Percentiles rank a stretch among this genome's conserved stretches.
These are phyloP conservation scores for Pyrenula aspistea DNA, from an alignment of 495 filamentous ascomycete species.

Conservation along the genomic window DNA sequence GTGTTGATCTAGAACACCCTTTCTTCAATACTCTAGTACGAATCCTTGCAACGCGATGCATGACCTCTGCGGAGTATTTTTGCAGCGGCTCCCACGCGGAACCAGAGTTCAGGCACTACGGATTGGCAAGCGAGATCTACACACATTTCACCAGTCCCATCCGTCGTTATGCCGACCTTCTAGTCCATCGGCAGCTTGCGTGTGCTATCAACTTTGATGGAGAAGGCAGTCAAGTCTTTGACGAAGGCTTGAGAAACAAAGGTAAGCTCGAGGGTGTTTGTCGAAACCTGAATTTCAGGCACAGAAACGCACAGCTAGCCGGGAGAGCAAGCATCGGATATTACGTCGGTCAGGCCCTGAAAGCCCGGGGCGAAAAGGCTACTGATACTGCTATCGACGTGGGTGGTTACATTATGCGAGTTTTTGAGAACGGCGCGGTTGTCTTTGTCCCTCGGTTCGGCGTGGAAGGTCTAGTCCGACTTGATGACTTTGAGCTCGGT, in stretches of 20 bases:
- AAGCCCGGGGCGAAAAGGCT: constrained; percentile 55
- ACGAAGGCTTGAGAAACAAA: constrained; percentile 58
- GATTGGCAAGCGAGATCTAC: constrained; percentile 90
- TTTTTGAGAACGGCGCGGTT: constrained; percentile 93
- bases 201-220: constrained; percentile 87
- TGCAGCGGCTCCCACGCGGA: constrained; percentile 84
- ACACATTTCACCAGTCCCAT: constrained; percentile 98
- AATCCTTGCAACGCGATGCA: constrained; percentile 94
- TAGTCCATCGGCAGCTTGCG: constrained; percentile 87
- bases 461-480: constrained; percentile 78
- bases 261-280: constrained; percentile 82
- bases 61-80: constrained; percentile 99
- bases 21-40: constrained; percentile 98
- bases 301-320: constrained; percentile 92
- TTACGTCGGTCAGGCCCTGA: constrained; percentile 92
- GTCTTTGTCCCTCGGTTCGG: constrained; percentile 93
- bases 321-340: constrained; percentile 89
- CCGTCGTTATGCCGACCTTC: constrained; percentile 87
- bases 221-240: constrained; percentile 40
- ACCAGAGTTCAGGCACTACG: constrained; percentile 93
- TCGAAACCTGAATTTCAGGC: constrained; percentile 94
- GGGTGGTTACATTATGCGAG: constrained; percentile 89
- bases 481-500: constrained; percentile 66
- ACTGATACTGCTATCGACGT: constrained; percentile 21
- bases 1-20: constrained; percentile 69